Evolutionary conservation across 805 yeast species (phyloP), one percentile per base, ranked within the genome.

Genomic region (Ogataea paraovalis): DNA sequence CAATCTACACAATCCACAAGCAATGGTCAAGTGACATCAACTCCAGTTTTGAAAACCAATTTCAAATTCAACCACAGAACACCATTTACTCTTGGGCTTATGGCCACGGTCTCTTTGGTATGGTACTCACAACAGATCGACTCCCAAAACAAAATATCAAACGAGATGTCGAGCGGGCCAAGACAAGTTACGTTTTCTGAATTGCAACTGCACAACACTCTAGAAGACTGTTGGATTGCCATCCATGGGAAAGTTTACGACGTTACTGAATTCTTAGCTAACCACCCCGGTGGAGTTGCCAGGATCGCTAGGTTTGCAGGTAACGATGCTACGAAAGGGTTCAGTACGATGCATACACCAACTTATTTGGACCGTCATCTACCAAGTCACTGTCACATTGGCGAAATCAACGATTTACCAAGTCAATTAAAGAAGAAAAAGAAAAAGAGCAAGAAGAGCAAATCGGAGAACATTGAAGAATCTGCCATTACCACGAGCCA

Each of bases 141-240:
- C 14, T n/a, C 40, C 10, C 34, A 30, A 14, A 34, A 34, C 20
- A 34, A 34, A 20, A 13, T 30, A 8, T 20, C 20, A n/a, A 39
- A 32, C n/a, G 27, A 23, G 16, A 34, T 18, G 19, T 4, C 38
- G 6, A 3, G 20, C 21, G 21, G 21, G 3, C 38, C 38, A 34
- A 34, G 38, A 18, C 5, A 3, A 2, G 53, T 55, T 9, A 39
- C 51, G 9, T 55, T 48, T 41, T 54, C 56, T 7, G 72, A 68
- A 59, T 70, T 76, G 13, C 64, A 66, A 19, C 63, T 63, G 43
- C 90, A 83, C 68, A 76, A 75, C 62, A 56, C 66, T 21, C 70
- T 71, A 50, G 72, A 77, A n/a, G 85, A 83, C 59, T 80, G 91
- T 65, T 88, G 96, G 96, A 85, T 87, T n/a, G 81, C 86, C 8